Conservation (phyloP, 345 rosid species). For the Heritiera fomes region DNA sequence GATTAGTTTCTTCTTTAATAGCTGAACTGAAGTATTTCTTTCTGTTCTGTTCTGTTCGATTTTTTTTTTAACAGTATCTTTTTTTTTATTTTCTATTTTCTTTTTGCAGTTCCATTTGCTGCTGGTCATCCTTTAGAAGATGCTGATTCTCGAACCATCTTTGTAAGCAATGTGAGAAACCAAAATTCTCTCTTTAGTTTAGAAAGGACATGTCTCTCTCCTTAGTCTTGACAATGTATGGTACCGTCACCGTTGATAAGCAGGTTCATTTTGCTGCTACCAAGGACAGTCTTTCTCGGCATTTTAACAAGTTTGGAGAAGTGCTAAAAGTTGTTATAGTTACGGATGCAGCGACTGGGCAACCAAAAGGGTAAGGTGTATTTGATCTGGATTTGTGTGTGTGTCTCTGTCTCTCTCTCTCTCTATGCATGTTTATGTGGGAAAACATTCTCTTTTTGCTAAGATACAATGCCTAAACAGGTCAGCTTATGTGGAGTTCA, state of each 20-base stretch:
- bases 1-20: background rate
- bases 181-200: background rate
- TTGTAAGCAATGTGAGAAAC: constrained; percentile 77
- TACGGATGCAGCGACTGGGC: constrained; percentile 88
- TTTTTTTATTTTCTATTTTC: background rate
- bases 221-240: constrained; percentile 21
- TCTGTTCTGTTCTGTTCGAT: constrained; percentile 5
- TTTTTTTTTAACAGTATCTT: background rate
- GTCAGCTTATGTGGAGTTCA: constrained; percentile 92
- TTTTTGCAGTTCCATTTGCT: constrained; percentile 51
- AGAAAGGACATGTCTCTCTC: constrained; percentile 2
- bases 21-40: constrained; percentile 2
- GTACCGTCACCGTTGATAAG: constrained; percentile 23
- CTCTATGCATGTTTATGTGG: background rate
- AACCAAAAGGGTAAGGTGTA: constrained; percentile 77
- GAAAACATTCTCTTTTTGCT: background rate
- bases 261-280: constrained; percentile 99
- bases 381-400: background rate
- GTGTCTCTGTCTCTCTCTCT: no score
- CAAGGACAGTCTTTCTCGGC: constrained; percentile 86
- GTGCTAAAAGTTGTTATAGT: constrained; percentile 83
- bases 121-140: constrained; percentile 70
- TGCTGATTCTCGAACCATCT: constrained; percentile 84
- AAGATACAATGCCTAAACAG: constrained; percentile 40
- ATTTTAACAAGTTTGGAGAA: constrained; percentile 90